Base-by-base conservation (phyloP, 2,329 filamentous ascomycete species). In the Sclerotinia nivalis region DNA sequence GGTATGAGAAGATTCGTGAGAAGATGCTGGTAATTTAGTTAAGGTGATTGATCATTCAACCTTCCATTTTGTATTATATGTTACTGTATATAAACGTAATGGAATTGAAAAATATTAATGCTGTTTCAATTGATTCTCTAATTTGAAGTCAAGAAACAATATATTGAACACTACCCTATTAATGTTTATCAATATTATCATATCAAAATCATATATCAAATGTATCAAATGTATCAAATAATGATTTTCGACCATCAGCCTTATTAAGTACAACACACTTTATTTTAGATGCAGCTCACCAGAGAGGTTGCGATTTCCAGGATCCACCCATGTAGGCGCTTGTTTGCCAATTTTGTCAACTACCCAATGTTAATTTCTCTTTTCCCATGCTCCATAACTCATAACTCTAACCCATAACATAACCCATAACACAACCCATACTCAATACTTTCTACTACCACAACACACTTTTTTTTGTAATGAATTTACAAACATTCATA, bases 401-500 rank as follows among this genome's bases (percentile, higher is more conserved):
- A 49, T 49, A 37, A 60, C 10, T 31, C 58, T 47, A 62, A 56
- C 31, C 28, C 28, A 55, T 31, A 55, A 31, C 40, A 45, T 9
- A 62, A 62, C 37, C 55, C 52, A 28, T n/a, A 55, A 40, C n/a
- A 28, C 49, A 40, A 28, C 2, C 40, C 40, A 15, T 31, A 13
- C 31, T 22, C 54, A 9, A 28, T 52, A 52, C 49, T 52, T 52
- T 55, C 54, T n/a, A 45, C 34, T n/a, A 66, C 6, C 12, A 28
- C 43, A 15, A 43, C 40, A 43, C 55, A 34, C 59, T 62, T 54
- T 54, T 52, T 69, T 60, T 65, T 55, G 71, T 64, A 61, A 71
- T 71, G 70, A 72, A 34, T 58, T 58, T 69, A 55, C 58, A 69
- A 74, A 68, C 72, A 74, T 74, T 64, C 66, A 72, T 72, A 73